Percentiles rank a stretch among this genome's conserved stretches.
Conservation (phyloP, 345 rosid genomes). For the Populus pruinosa region DNA sequence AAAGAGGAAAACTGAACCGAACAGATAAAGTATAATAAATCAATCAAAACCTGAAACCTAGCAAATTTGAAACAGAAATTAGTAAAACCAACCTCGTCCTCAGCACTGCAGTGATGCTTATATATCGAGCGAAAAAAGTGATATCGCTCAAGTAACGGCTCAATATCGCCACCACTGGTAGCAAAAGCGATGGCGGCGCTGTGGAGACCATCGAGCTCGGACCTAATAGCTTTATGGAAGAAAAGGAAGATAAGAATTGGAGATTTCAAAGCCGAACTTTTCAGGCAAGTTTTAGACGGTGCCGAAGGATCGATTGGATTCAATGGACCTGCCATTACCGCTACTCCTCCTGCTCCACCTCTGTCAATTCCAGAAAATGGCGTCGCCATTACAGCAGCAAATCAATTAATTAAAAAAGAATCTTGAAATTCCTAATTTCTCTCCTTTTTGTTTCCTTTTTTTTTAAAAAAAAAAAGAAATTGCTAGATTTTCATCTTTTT, state of each 20-base stretch:
- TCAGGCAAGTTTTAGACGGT: conserved; percentile 39
- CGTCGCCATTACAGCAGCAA: conserved; percentile 41
- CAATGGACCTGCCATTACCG: conserved; percentile 56
- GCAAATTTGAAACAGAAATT: not conserved
- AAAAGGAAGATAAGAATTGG: conserved; percentile 64
- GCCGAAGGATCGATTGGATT: conserved; percentile 47
- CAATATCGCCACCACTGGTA: conserved; percentile 41
- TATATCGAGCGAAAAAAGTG: conserved; percentile 55
- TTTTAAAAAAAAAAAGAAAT: not conserved
- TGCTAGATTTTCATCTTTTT: not conserved
- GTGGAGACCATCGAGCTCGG: conserved; percentile 64
- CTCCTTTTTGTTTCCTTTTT: not conserved
- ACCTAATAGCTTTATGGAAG: conserved; percentile 66
- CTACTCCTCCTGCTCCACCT: conserved; percentile 49
- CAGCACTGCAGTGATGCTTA: conserved; percentile 72
- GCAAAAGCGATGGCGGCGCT: conserved; percentile 54
- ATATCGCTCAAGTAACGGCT: conserved; percentile 44
- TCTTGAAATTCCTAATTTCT: not conserved
- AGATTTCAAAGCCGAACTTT: conserved; percentile 51
- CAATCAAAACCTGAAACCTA: not conserved
- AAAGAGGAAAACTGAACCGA: not conserved
- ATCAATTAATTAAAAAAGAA: not conserved
- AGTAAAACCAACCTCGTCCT: conserved; percentile 51
- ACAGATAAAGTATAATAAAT: not conserved
- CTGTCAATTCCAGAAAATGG: conserved; percentile 49